A percentile compares a stretch with the other conserved stretches of the same genome.
Evolutionary conservation across 179 eudicot species (phyloP).

Genomic region (Camellia oleifera): DNA sequence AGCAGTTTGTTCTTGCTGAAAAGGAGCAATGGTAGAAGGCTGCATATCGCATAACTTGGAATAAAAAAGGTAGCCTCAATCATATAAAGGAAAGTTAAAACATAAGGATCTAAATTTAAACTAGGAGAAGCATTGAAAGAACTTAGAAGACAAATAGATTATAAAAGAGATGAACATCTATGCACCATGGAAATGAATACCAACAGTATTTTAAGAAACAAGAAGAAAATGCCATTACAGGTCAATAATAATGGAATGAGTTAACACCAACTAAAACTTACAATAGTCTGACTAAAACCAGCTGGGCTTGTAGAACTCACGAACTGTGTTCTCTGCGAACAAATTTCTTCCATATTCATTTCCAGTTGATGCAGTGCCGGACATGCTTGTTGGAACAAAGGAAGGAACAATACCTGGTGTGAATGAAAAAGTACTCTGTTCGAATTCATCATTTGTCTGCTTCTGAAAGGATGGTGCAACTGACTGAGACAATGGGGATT

Average conservation of each 20-base stretch:
- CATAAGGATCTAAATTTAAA: too few relatives aligned
- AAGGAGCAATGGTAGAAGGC: conserved; percentile 55
- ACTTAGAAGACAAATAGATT: not conserved
- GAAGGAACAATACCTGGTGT: conserved; percentile 36
- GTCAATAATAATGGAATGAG: not conserved
- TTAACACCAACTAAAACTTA: conserved; percentile 27
- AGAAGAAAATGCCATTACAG: too few relatives aligned
- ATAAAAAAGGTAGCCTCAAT: not conserved
- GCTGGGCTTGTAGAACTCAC: conserved; percentile 25
- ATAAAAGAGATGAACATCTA: not conserved
- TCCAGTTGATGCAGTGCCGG: conserved; percentile 35
- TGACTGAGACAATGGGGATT: conserved; percentile 38
- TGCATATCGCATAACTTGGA: conserved; percentile 23
- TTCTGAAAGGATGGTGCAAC: conserved; percentile 35
- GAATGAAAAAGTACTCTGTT: conserved; percentile 41
- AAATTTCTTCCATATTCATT: conserved; percentile 36
- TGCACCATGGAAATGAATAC: not conserved
- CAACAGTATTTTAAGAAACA: too few relatives aligned
- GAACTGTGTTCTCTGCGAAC: conserved; percentile 27
- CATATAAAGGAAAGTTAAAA: conserved; percentile 2
- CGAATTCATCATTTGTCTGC: conserved; percentile 41
- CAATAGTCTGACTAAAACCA: conserved; percentile 35
- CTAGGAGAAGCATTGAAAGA: not conserved
- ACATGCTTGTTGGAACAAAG: conserved; percentile 38
- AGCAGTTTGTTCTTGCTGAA: conserved; percentile 45